Conservation (phyloP, 176 grass and related monocot species). For the Aegilops umbellulata region DNA sequence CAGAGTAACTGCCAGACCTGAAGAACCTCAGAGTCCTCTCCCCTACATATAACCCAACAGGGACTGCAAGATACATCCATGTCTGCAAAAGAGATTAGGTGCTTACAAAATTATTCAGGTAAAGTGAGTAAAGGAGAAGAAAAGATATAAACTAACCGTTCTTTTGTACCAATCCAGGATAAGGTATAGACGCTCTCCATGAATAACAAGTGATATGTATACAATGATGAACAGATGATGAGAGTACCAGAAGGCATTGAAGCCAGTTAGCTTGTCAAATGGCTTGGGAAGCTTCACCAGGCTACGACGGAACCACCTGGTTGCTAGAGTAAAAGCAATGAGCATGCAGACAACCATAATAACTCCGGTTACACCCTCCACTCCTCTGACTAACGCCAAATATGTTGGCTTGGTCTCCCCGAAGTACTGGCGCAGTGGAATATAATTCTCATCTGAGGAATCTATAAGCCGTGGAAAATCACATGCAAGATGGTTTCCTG, state of each 20-base stretch:
- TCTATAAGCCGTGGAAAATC: slow-evolving; percentile 83
- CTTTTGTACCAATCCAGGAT: slow-evolving; percentile 74
- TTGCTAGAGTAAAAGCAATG: slow-evolving; percentile 86
- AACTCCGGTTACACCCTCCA: slow-evolving; percentile 81
- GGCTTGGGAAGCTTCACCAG: slow-evolving; percentile 81
- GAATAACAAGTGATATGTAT: slow-evolving; percentile 79
- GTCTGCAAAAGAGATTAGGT: slow-evolving; percentile 51
- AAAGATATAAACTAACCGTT: slow-evolving; percentile 57
- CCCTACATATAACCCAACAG: slow-evolving; percentile 78
- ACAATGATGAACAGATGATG: slow-evolving; percentile 90
- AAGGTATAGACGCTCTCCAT: slow-evolving; percentile 77
- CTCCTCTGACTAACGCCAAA: slow-evolving; percentile 44
- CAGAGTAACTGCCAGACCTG: slow-evolving; percentile 84
- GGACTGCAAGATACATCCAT: slow-evolving; percentile 96
- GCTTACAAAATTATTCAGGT: slow-evolving; percentile 7
- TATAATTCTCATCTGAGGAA: slow-evolving; percentile 56
- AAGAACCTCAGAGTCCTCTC: slow-evolving; percentile 90
- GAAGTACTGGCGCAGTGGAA: slow-evolving; percentile 47
- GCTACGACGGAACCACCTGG: slow-evolving; percentile 94
- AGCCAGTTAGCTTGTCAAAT: slow-evolving; percentile 87
- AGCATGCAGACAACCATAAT: slow-evolving; percentile 86
- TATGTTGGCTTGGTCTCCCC: slow-evolving; percentile 71
- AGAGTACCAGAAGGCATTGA: slow-evolving; percentile 99
- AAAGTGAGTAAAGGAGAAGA: neutral
- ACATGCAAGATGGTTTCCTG: slow-evolving; percentile 66